Evolutionary conservation across 805 yeast species (phyloP), one percentile per base, ranked within the genome.

Genomic region (Saccharomycopsis sp.): DNA sequence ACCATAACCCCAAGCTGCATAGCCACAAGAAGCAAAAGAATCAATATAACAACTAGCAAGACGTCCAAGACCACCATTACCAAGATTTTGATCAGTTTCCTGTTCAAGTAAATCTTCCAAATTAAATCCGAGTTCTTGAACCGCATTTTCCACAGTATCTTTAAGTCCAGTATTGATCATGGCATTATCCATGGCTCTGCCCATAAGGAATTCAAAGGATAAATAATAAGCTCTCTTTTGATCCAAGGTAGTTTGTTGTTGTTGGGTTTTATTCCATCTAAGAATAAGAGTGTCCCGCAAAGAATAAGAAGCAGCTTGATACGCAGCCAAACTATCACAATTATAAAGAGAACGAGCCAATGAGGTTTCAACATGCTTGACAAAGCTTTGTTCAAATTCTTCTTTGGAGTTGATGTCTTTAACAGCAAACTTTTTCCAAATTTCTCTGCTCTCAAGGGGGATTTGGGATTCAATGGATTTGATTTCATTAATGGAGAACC

Each of bases 1-100:
- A 45, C 96, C 96, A 59, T 87, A 87, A 48, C 96, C 96, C 96
- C 96, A 87, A 38, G 94, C 95, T 14, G 94, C 86, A 59, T 83
- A 84, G 59, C 83, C 78, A 49, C 83, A 80, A 3, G 94, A 77
- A 27, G 92, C 75, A 57, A 87, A 64, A 1, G 95, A 85, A 62
- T 88, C 96, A 36, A 87, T 74, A 57, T 86, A 87, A 62, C 96
- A 88, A 17, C 96, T 95, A 18, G 96, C 96, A 55, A 87, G 68
- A 57, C 96, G 75, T 48, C 96, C 96, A 42, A 87, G 66, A 49
- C 96, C 96, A 56, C 96, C 96, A 55, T 88, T 88, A 54, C 96
- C 96, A 41, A 87, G 70, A 20, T 87, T 96, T 9, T 96, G 95
- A 60, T 87, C 96, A 0, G 94, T 92, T 62, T 87, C 96, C 53